A percentile compares a stretch with the other conserved stretches of the same genome.
phyloP scores from a whole-genome alignment of 1,284 basidiomycete species.

The Gomphus sp. region DNA sequence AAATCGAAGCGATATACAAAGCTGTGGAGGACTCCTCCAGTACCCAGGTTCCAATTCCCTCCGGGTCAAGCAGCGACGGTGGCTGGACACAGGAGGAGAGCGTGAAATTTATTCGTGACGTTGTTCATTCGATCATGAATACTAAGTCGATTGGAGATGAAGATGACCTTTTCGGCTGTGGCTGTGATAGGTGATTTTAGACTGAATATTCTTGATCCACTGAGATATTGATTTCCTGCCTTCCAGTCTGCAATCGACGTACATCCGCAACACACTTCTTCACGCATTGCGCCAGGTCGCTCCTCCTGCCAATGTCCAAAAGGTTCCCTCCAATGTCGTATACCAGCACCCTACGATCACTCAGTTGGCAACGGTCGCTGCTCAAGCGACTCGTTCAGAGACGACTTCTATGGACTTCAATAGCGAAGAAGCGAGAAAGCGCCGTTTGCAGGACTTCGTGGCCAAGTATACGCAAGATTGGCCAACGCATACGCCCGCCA shows the following conservation, averaged over 20 bases:
- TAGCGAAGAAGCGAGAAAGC: too few relatives aligned
- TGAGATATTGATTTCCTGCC: neutral
- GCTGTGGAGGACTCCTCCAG: conserved; percentile 13
- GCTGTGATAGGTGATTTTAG: conserved; percentile 14
- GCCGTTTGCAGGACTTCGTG: too few relatives aligned
- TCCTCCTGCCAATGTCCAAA: too few relatives aligned
- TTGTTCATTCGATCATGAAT: neutral
- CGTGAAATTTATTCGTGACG: conserved; percentile 8
- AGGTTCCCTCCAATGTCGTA: too few relatives aligned
- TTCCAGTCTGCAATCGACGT: conserved; percentile 22
- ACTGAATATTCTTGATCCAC: neutral
- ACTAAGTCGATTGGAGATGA: conserved; percentile 5
- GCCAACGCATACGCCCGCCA: too few relatives aligned
- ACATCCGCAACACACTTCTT: conserved; percentile 22
- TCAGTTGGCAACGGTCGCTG: too few relatives aligned
- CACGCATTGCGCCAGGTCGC: conserved; percentile 15
- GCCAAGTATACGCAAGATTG: too few relatives aligned
- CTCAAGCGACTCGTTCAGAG: too few relatives aligned
- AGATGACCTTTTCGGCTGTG: conserved; percentile 15
- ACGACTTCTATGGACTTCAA: too few relatives aligned
- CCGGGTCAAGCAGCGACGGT: neutral
- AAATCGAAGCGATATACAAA: conserved; percentile 23
- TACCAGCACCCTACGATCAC: too few relatives aligned
- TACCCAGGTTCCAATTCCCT: conserved; percentile 8
- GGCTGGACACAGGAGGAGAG: conserved; percentile 18